Evolutionary conservation across 2,329 filamentous ascomycete species (phyloP).

Genomic region (Sphaceloma murrayae): DNA sequence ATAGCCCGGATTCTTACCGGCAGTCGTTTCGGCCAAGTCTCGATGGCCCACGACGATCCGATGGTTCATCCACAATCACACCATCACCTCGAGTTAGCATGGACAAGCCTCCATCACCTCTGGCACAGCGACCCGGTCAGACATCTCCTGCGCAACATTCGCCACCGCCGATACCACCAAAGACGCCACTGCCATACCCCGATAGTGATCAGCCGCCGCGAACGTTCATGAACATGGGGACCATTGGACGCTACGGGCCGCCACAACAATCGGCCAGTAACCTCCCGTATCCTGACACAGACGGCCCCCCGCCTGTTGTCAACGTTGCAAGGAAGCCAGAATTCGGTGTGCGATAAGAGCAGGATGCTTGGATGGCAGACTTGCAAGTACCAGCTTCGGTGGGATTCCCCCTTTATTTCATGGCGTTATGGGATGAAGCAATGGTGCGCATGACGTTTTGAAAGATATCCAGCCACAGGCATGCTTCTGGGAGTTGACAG

Average conservation of each 20-base stretch:
- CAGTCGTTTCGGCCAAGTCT: slow-evolving; percentile 16
- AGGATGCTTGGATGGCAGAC: neutral
- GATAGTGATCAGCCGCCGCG: slow-evolving; percentile 20
- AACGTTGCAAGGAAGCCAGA: slow-evolving; percentile 82
- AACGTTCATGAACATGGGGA: slow-evolving; percentile 29
- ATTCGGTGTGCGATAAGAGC: slow-evolving; percentile 44
- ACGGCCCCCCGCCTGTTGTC: slow-evolving; percentile 71
- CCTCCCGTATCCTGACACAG: slow-evolving; percentile 70
- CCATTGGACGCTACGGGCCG: slow-evolving; percentile 21
- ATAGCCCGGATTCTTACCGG: slow-evolving; percentile 14
- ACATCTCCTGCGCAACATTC: slow-evolving; percentile 10
- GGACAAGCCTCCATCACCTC: slow-evolving; percentile 23
- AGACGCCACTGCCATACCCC: slow-evolving; percentile 32
- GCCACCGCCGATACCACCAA: slow-evolving; percentile 66
- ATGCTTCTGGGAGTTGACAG: too few relatives aligned
- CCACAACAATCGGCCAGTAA: slow-evolving; percentile 6
- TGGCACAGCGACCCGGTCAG: neutral
- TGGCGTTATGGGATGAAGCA: neutral
- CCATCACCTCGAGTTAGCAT: slow-evolving; percentile 30
- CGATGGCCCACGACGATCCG: slow-evolving; percentile 18
- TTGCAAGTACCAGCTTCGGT: neutral
- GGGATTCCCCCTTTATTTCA: neutral
- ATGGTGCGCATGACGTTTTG: too few relatives aligned
- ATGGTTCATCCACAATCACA: slow-evolving; percentile 14
- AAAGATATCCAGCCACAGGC: too few relatives aligned